Conservation (phyloP, 768 basidiomycete genomes). For the Lentinula aciculospora region DNA sequence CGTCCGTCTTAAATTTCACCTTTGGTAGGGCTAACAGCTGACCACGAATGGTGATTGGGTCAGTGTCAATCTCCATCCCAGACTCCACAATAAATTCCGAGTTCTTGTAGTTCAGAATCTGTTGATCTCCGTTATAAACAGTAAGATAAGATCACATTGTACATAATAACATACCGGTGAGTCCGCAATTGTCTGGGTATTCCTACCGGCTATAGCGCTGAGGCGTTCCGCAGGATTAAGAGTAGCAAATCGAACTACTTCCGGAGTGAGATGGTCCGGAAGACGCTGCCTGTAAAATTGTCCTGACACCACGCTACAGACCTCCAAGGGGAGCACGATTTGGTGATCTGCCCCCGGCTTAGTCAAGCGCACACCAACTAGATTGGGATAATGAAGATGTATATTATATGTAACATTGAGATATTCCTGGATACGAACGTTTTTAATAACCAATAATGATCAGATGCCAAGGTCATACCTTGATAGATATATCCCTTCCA, state of each 20-base stretch:
- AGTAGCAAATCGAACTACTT: slow-evolving; percentile 44
- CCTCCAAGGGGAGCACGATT: slow-evolving; percentile 43
- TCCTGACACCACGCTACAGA: slow-evolving; percentile 36
- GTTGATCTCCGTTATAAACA: too few species aligned
- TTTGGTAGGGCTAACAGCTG: slow-evolving; percentile 13
- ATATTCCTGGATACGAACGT: slow-evolving; percentile 30
- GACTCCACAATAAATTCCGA: slow-evolving; percentile 33
- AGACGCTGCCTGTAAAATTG: slow-evolving; percentile 46
- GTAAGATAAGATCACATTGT: too few species aligned
- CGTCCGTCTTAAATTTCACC: background rate
- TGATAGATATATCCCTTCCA: slow-evolving; percentile 27
- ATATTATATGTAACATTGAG: slow-evolving; percentile 28
- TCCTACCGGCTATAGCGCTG: slow-evolving; percentile 7
- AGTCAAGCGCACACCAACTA: slow-evolving; percentile 32
- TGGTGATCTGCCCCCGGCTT: slow-evolving; percentile 18
- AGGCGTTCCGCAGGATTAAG: slow-evolving; percentile 38
- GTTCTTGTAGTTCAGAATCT: slow-evolving; percentile 11
- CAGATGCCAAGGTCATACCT: slow-evolving; percentile 20
- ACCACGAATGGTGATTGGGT: slow-evolving; percentile 19
- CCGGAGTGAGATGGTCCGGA: slow-evolving; percentile 23
- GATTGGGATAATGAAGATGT: slow-evolving; percentile 24
- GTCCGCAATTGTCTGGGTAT: slow-evolving; percentile 28
- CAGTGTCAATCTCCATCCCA: slow-evolving; percentile 26
- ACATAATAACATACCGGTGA: slow-evolving; percentile 7
- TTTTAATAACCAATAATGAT: background rate